Evolutionary conservation across 192 early-diverging fungal genomes (phyloP), one percentile per base, ranked within the genome.

Genomic region (Polychytrium aggregatum): DNA sequence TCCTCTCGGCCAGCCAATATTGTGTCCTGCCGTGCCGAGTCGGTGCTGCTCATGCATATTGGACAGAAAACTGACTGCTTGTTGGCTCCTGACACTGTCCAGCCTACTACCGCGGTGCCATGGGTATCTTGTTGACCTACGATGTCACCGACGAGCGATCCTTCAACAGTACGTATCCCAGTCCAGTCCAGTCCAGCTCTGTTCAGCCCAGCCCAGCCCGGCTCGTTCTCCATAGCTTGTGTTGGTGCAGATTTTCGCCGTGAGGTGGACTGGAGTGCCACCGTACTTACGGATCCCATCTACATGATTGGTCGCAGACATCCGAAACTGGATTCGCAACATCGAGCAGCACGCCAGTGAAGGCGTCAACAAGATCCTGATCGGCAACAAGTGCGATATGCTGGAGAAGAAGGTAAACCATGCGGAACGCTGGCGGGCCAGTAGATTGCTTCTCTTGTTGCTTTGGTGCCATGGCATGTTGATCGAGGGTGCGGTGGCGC

Each of bases 321-420:
- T 98, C 56, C 81, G 94, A 60, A 98, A 94, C 74, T 98, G 96
- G 96, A 94, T 97, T 62, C 86, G 87, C 52, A 98, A 98, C 68
- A 94, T 98, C 60, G 96, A 98, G 64, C 93, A 98, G 62, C 88
- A 98, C 62, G 96, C 96, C 36, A 93, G 83, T 63, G 93, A 97
- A 63, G 93, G 91, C 44, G 96, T 98, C 14, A 94, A 95, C 76
- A 94, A 93, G 68, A 94, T 98, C 35, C 78, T 98, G 43, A 87
- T 98, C 68, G 96, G 93, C 45, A 98, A 98, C 81, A 98, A 98
- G 60, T 96, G 93, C 65, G 96, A 98, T 67, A 88, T 95, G 79
- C 78, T 84, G 36, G 96, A 92, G 49, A 88, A 90, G 68, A 86
- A 87, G 73, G 86, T 88, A 62, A 45, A 22, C 18, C 25, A 22